Evolutionary conservation across 176 grass and related monocot species (phyloP).

Genomic region (Oryza glaberrima): DNA sequence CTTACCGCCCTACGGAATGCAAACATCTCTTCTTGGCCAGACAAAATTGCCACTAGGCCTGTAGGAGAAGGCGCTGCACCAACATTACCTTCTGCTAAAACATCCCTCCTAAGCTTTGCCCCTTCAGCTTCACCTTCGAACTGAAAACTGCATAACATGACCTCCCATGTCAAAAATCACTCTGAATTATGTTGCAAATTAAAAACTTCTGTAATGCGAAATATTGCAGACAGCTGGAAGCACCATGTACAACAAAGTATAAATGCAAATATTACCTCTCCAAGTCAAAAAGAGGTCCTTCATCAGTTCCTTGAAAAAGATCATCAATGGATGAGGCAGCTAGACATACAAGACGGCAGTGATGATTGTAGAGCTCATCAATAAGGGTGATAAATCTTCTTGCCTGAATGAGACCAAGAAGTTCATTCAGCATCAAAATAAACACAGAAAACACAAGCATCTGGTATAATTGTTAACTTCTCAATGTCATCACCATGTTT

Average conservation of each 20-base stretch:
- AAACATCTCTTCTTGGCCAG: constrained; percentile 91
- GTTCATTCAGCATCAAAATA: background rate
- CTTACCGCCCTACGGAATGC: constrained; percentile 86
- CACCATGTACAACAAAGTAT: background rate
- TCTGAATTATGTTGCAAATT: background rate
- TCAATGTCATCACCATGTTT: background rate
- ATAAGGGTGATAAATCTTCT: constrained; percentile 91
- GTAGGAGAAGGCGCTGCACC: constrained; percentile 52
- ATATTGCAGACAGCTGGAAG: background rate
- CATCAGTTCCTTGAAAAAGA: constrained; percentile 94
- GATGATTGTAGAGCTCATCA: constrained; percentile 97
- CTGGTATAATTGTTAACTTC: background rate
- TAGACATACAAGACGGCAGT: constrained; percentile 81
- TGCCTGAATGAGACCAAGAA: constrained; percentile 57
- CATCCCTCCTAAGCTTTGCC: constrained; percentile 76
- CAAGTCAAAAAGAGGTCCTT: constrained; percentile 91
- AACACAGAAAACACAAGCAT: background rate
- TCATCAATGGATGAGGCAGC: constrained; percentile 80
- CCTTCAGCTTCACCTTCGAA: constrained; percentile 89
- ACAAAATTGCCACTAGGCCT: constrained; percentile 69
- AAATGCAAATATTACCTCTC: constrained; percentile 66
- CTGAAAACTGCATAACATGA: constrained; percentile 68
- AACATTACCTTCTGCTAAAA: constrained; percentile 64
- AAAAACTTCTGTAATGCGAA: background rate
- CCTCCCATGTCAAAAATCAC: constrained; percentile 1